These are phyloP conservation scores for Penicillium sp. DNA, from an alignment of 2,329 filamentous ascomycete species.

Conservation along the genomic window DNA sequence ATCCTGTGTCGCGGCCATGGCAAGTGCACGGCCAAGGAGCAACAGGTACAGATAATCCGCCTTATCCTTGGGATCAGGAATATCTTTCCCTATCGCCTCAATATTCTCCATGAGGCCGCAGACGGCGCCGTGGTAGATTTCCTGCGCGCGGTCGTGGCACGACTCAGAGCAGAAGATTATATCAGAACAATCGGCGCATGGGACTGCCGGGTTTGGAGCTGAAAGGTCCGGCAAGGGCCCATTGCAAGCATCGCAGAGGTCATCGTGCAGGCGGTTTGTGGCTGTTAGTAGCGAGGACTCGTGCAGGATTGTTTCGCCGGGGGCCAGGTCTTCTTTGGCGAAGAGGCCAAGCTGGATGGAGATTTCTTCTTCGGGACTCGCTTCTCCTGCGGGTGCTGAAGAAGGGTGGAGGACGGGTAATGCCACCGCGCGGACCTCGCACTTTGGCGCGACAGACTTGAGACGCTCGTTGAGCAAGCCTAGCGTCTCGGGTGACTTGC, in stretches of 20 bases:
- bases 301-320: conserved; percentile 75
- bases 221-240: conserved; percentile 67
- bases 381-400: conserved; percentile 18
- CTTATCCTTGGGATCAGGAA: conserved; percentile 60
- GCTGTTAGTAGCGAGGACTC: conserved; percentile 89
- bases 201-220: conserved; percentile 41
- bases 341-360: conserved; percentile 85
- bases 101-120: conserved; percentile 58
- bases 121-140: conserved; percentile 62
- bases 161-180: conserved; percentile 64
- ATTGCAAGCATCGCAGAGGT: conserved; percentile 89
- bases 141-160: conserved; percentile 61
- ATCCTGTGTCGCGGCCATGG: conserved; percentile 65
- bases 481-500: conserved; percentile 61
- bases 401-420: conserved; percentile 70
- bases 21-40: conserved; percentile 62
- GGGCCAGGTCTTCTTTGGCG: conserved; percentile 77
- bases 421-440: conserved; percentile 75
- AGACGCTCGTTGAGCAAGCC: conserved; percentile 74
- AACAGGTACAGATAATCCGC: conserved; percentile 66
- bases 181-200: conserved; percentile 62
- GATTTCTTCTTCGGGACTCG: conserved; percentile 40
- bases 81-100: conserved; percentile 63
- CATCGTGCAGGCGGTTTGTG: conserved; percentile 84
- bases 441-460: conserved; percentile 73